These are phyloP conservation scores for Beauveria medogensis DNA, from an alignment of 2,329 filamentous ascomycete genomes.

Conservation along the genomic window DNA sequence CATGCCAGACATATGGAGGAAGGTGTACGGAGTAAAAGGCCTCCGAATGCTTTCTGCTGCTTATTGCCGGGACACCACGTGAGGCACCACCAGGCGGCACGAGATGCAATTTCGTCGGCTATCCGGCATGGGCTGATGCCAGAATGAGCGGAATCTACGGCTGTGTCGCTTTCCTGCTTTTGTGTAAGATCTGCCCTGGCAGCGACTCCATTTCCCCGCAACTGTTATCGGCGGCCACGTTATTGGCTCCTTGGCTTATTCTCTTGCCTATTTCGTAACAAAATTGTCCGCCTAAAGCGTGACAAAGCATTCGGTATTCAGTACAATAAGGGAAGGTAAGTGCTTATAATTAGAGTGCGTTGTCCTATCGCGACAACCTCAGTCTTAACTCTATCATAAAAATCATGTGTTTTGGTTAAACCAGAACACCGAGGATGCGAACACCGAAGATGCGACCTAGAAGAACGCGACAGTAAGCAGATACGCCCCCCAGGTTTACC, in stretches of 20 bases:
- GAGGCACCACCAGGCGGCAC: too few species aligned
- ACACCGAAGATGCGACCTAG: neutral
- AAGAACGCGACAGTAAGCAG: neutral
- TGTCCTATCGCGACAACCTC: neutral
- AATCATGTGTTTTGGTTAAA: neutral
- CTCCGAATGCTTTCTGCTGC: neutral
- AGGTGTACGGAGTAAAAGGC: neutral
- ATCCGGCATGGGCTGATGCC: neutral
- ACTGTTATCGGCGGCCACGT: neutral
- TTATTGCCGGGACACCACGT: neutral
- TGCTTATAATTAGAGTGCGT: neutral
- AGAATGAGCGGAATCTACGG: neutral
- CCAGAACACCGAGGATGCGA: neutral
- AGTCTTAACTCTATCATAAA: too few species aligned
- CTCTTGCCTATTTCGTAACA: conserved; percentile 7
- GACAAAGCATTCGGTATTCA: neutral
- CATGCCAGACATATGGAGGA: neutral
- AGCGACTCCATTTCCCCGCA: neutral
- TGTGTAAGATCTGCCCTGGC: neutral
- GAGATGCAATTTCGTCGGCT: neutral
- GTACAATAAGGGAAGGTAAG: neutral
- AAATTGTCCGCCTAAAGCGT: neutral
- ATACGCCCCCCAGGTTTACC: neutral
- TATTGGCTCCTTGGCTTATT: neutral
- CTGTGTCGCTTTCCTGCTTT: neutral